Evolutionary conservation across 2,329 filamentous ascomycete genomes (phyloP).

Genomic region (Fusarium mundagurra): DNA sequence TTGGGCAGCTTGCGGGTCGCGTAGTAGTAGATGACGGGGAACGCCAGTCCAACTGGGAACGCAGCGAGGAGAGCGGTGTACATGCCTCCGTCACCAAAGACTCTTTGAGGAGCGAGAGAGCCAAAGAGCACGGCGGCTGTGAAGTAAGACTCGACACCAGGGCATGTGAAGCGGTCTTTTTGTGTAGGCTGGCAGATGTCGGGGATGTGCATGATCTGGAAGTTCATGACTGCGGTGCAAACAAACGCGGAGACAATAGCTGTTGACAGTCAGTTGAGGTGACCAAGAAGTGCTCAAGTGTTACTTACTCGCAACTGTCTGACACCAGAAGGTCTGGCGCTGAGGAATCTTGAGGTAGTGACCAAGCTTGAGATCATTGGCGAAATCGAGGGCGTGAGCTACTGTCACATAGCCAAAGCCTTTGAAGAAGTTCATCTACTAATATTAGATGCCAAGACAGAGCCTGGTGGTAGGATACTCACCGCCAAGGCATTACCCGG

Average conservation of each 20-base stretch:
- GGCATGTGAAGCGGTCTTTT: slow-evolving; percentile 51
- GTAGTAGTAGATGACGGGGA: slow-evolving; percentile 52
- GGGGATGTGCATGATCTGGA: slow-evolving; percentile 49
- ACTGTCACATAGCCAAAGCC: slow-evolving; percentile 52
- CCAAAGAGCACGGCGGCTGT: slow-evolving; percentile 55
- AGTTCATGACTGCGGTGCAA: slow-evolving; percentile 50
- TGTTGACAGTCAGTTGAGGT: neutral
- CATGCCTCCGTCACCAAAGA: slow-evolving; percentile 49
- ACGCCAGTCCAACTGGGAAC: slow-evolving; percentile 51
- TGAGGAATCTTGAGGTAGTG: slow-evolving; percentile 58
- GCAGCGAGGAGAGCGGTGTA: slow-evolving; percentile 52
- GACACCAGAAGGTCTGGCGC: slow-evolving; percentile 48
- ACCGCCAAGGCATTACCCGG: slow-evolving; percentile 55
- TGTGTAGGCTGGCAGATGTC: slow-evolving; percentile 50
- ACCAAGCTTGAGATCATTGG: slow-evolving; percentile 49
- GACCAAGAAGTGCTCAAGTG: fast-evolving
- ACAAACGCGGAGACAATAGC: slow-evolving; percentile 49
- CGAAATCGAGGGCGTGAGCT: slow-evolving; percentile 51
- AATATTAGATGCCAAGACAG: neutral
- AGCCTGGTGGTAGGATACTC: fast-evolving
- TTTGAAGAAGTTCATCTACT: slow-evolving; percentile 58
- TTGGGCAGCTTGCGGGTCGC: slow-evolving; percentile 48
- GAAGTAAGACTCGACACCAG: slow-evolving; percentile 51
- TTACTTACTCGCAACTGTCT: slow-evolving; percentile 45
- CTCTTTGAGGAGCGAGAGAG: slow-evolving; percentile 49